phyloP scores from a whole-genome alignment of 2,329 filamentous ascomycete species.

The Cercospora zeina region DNA sequence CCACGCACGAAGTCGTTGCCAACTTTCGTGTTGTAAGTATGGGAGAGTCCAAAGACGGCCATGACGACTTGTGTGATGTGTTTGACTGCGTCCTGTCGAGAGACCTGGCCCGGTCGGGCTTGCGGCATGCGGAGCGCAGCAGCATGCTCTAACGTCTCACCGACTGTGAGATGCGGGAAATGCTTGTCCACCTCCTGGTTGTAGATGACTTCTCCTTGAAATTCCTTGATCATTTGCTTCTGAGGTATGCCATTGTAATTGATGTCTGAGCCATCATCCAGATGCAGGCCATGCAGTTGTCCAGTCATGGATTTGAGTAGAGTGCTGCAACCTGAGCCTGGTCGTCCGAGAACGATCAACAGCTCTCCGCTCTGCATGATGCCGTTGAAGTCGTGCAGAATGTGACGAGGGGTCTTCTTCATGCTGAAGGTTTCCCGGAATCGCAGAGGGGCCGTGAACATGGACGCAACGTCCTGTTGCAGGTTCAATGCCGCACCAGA shows the following conservation, averaged over 20 bases:
- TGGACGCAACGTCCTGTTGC: constrained; percentile 65
- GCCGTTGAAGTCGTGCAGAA: constrained; percentile 57
- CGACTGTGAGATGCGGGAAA: constrained; percentile 59
- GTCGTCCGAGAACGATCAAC: constrained; percentile 50
- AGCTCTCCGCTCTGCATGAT: constrained; percentile 54
- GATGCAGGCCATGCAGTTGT: constrained; percentile 59
- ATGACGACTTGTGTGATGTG: constrained; percentile 55
- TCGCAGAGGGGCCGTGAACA: constrained; percentile 60
- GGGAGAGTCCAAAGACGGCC: constrained; percentile 55
- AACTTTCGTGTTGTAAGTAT: constrained; percentile 58
- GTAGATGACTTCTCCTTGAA: constrained; percentile 51
- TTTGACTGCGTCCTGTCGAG: constrained; percentile 48
- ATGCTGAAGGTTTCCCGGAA: constrained; percentile 57
- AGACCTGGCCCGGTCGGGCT: constrained; percentile 40
- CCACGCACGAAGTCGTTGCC: constrained; percentile 62
- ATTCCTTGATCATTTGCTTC: constrained; percentile 50
- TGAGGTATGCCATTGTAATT: constrained; percentile 61
- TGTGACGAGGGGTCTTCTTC: constrained; percentile 55
- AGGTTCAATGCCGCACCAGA: constrained; percentile 67
- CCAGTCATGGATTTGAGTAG: constrained; percentile 63
- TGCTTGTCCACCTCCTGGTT: constrained; percentile 54
- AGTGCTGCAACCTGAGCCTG: constrained; percentile 63
- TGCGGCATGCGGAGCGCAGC: constrained; percentile 55
- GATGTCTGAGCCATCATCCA: constrained; percentile 55
- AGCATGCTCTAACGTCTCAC: constrained; percentile 59